Base-by-base conservation (phyloP, 441 rosid genomes). In the Pelargonium cotyledonis region DNA sequence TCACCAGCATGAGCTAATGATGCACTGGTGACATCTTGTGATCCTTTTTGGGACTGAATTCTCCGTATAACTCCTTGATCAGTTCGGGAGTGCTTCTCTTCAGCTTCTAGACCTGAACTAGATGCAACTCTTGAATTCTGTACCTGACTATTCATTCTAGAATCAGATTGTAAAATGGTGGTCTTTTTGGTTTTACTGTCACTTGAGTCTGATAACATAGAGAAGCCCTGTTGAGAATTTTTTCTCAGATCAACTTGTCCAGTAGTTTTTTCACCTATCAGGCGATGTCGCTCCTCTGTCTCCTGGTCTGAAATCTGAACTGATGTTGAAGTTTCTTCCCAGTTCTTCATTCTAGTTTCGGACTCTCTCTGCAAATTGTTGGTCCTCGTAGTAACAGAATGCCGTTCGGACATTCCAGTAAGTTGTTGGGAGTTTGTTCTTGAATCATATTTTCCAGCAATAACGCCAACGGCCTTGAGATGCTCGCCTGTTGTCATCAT, bases 341-440 rank as follows among this genome's bases (percentile, higher is more conserved):
- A 81, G 41, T 71, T 73, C 75, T 78, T 82, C 81, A 77, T 66
- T 73, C 70, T 77, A 74, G 87, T 73, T 63, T 80, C 84, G 14
- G 82, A 76, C 67, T 78, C 83, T 65, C 83, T 76, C 40, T 70
- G 85, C 77, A 70, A 72, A 70, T 73, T 65, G 21, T 77, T 75
- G 76, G 68, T 68, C 76, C 70, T 80, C 65, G 75, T 78, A 23
- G 69, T 65, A 61, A 72, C 76, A 44, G 67, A 68, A 72, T 81
- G 80, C 71, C 62, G 82, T 72, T 73, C 81, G 38, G 84, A 78
- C 14, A 65, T 75, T 68, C 70, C 77, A 68, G 70, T 58, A 35
- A 55, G 64, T 73, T 72, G 83, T 68, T 74, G 73, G 49, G 70
- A 70, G 57, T 74, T 73, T 65, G 47, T 72, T 70, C 73, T 74